Base-by-base conservation (phyloP, 202 grass and related monocot genomes). In the Zizania palustris region DNA sequence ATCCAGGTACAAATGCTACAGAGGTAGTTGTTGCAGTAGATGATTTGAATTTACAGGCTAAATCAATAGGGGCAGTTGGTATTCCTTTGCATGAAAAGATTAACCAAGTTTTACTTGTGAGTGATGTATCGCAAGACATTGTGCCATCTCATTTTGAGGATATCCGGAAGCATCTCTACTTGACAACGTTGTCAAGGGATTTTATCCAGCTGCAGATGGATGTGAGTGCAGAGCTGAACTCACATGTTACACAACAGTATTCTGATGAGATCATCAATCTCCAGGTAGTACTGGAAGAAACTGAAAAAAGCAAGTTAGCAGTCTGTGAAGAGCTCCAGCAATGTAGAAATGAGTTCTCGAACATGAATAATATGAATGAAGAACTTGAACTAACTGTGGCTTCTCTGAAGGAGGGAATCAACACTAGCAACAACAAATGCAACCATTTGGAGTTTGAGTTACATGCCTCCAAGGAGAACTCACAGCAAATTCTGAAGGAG, bases 141-240 rank as follows among this genome's bases (percentile, higher is more conserved):
- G 38, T 56, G 61, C 65, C 51, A 60, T 63, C 81, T 73, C 79
- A 34, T 73, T 70, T 87, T 51, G 95, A 94, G 61, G 72, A 62
- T 78, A 83, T 89, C 69, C 75, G 40, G 72, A 87, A 73, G n/a
- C 75, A 95, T 69, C 70, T 98, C 34, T 98, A 95, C 15, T 49
- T 80, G 76, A 74, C 75, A 73, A 86, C 69, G 62, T 1, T 95
- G 21, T 85, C 69, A 3, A 98, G 80, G 73, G 85, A 98, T 80
- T 84, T 92, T 90, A 76, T 94, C 35, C 86, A 88, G 74, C 72
- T 91, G 77, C 89, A 88, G 75, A 71, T 92, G 76, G 83, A 87
- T 50, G 95, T 88, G 43, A 43, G 66, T 74, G 83, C 74, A 55
- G 70, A 60, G 18, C 62, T 88, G 11, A 77, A 85, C 77, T 60